Percentiles rank a stretch among this genome's conserved stretches.
phyloP scores from a whole-genome alignment of 148 eudicot genomes.

The Camellia granthamiana region DNA sequence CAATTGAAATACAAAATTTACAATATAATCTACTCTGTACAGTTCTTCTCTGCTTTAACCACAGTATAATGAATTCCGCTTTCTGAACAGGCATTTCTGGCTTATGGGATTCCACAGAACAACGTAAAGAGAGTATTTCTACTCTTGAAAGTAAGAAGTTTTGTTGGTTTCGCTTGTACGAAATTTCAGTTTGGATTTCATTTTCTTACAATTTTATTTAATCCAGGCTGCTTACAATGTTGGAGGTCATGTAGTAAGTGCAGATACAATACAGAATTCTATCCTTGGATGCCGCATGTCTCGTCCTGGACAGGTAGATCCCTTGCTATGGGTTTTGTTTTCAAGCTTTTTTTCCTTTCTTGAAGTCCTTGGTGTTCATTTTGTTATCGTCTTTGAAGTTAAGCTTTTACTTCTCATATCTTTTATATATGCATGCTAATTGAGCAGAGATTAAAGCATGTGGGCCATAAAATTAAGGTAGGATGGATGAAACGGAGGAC shows the following conservation, averaged over 20 bases:
- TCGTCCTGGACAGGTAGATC: slow-evolving; percentile 85
- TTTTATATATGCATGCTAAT: too few species aligned
- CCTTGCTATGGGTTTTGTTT: background rate
- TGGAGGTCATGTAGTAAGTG: slow-evolving; percentile 84
- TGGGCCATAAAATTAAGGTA: background rate
- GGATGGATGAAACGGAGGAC: too few species aligned
- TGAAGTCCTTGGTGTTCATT: background rate
- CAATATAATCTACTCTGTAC: background rate
- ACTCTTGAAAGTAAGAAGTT: slow-evolving; percentile 67
- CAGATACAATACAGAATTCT: slow-evolving; percentile 73
- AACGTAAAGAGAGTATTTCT: slow-evolving; percentile 80
- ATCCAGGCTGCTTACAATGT: slow-evolving; percentile 88
- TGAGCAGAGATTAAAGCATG: too few species aligned
- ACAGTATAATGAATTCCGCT: slow-evolving; percentile 6
- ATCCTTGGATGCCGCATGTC: slow-evolving; percentile 81
- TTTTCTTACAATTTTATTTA: slow-evolving; percentile 16
- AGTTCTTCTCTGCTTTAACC: background rate
- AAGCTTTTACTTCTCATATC: background rate
- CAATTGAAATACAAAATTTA: background rate
- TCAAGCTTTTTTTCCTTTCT: background rate
- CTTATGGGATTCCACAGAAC: slow-evolving; percentile 90
- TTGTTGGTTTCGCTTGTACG: background rate
- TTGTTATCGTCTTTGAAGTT: background rate
- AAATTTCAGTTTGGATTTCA: background rate
- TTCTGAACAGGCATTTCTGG: slow-evolving; percentile 70